A percentile compares a stretch with the other conserved stretches of the same genome.
phyloP scores from a whole-genome alignment of 2,329 filamentous ascomycete genomes.

The Fusarium sublunatum region DNA sequence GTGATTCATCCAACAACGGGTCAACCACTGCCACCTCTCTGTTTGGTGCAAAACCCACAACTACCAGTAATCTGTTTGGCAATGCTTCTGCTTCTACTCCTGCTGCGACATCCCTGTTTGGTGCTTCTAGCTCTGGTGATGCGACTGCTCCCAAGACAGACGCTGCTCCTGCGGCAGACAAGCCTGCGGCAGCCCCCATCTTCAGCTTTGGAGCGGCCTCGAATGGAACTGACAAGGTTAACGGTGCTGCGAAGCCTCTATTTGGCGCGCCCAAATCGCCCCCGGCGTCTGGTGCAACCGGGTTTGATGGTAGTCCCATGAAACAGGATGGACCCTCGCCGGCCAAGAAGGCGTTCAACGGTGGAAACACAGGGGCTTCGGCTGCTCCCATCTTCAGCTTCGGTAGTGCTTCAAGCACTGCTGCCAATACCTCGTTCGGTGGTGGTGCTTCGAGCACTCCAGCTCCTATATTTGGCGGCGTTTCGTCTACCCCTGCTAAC shows the following conservation, averaged over 20 bases:
- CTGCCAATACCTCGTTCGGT: conserved; percentile 50
- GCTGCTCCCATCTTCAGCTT: conserved; percentile 53
- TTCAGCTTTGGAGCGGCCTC: conserved; percentile 52
- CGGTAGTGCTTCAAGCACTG: conserved; percentile 35
- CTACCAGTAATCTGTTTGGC: conserved; percentile 50
- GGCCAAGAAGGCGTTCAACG: conserved; percentile 51
- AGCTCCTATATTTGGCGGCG: conserved; percentile 51
- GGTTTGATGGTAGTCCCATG: conserved; percentile 58
- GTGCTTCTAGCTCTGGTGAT: conserved; percentile 33
- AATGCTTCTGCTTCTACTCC: conserved; percentile 41
- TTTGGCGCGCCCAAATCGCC: conserved; percentile 55
- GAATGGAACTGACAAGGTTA: conserved; percentile 42
- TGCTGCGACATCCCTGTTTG: conserved; percentile 47
- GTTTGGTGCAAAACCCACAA: conserved; percentile 46
- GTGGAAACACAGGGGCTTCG: conserved; percentile 38
- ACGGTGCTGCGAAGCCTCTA: conserved; percentile 51
- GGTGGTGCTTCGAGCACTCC: conserved; percentile 45
- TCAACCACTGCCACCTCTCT: conserved; percentile 33
- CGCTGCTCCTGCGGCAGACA: conserved; percentile 35
- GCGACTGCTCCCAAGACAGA: conserved; percentile 41
- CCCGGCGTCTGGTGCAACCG: conserved; percentile 42
- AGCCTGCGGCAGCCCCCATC: conserved; percentile 44
- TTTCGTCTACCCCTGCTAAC: conserved; percentile 39
- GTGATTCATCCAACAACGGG: conserved; percentile 19
- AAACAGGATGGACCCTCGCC: conserved; percentile 57